These are phyloP conservation scores for Marasmius sp. DNA, from an alignment of 1,284 basidiomycete genomes.

Conservation along the genomic window DNA sequence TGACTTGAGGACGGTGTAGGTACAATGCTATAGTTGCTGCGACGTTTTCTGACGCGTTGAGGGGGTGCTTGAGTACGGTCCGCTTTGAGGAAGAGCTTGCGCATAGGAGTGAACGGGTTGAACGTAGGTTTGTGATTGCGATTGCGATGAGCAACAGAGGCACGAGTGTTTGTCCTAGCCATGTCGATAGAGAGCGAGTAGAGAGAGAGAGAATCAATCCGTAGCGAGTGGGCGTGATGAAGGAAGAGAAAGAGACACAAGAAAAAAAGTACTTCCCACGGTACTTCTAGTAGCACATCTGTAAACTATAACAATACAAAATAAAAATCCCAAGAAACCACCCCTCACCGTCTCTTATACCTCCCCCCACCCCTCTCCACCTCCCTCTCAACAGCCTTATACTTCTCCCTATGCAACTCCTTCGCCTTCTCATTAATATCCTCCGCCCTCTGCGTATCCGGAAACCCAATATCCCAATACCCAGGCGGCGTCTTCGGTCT, in stretches of 20 bases:
- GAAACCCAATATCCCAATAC: conserved; percentile 90
- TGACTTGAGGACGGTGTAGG: conserved; percentile 17
- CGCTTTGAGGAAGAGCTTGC: conserved; percentile 28
- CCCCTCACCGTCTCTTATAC: conserved; percentile 26
- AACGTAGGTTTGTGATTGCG: background rate
- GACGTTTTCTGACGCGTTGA: conserved; percentile 17
- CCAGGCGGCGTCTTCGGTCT: conserved; percentile 77
- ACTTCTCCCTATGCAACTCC: conserved; percentile 54
- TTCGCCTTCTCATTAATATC: conserved; percentile 3
- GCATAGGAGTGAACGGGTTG: conserved; percentile 25
- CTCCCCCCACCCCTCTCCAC: conserved; percentile 46
- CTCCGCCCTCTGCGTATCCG: conserved; percentile 61
- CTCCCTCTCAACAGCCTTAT: conserved; percentile 53
- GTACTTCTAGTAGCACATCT: no score
- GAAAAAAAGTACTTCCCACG: no score
- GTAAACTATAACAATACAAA: no score
- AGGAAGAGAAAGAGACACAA: background rate
- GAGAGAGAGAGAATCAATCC: no score
- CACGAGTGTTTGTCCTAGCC: background rate
- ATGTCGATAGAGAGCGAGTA: background rate
- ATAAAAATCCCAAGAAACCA: background rate
- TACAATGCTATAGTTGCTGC: conserved; percentile 14
- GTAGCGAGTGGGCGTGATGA: background rate
- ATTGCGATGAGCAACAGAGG: background rate
- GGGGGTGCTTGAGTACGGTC: conserved; percentile 14